These are phyloP conservation scores for Fraxinus greggii DNA, from an alignment of 305 asterid species.

Conservation along the genomic window DNA sequence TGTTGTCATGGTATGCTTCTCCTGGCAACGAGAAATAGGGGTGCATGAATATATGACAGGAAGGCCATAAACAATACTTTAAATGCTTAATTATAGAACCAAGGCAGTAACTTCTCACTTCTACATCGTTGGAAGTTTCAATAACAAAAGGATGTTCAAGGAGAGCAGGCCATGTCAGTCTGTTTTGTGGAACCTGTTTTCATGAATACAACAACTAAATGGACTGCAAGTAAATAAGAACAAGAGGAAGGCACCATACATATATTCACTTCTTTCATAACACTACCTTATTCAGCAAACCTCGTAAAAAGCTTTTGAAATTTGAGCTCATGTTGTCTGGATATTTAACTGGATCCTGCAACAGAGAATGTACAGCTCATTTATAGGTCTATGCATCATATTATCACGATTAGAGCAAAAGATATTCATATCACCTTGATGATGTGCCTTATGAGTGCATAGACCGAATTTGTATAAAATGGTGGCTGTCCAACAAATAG, in stretches of 20 bases:
- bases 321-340: conserved; percentile 88
- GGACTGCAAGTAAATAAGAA: conserved; percentile 26
- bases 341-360: conserved; percentile 96
- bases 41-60: conserved; percentile 14
- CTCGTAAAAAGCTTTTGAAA: conserved; percentile 84
- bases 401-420: conserved; percentile 17
- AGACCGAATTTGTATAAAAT: conserved; percentile 95
- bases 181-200: conserved; percentile 78
- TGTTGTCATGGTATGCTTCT: conserved; percentile 31
- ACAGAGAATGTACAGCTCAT: conserved; percentile 21
- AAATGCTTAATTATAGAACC: conserved; percentile 14
- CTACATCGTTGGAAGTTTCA: conserved; percentile 52
- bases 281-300: conserved; percentile 89
- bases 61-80: conserved; percentile 17
- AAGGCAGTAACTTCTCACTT: conserved; percentile 37
- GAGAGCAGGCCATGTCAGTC: conserved; percentile 97
- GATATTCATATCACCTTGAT: conserved; percentile 60
- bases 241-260: conserved; percentile 9
- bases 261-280: conserved; percentile 20
- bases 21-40: conserved; percentile 41
- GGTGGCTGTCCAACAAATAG: conserved; percentile 99
- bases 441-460: conserved; percentile 96
- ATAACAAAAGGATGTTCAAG: conserved; percentile 94
- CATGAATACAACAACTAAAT: conserved; percentile 28
- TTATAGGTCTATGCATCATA: conserved; percentile 14